These are phyloP conservation scores for Funneliformis caledonium DNA, from an alignment of 371 early-diverging fungal genomes.

Conservation along the genomic window DNA sequence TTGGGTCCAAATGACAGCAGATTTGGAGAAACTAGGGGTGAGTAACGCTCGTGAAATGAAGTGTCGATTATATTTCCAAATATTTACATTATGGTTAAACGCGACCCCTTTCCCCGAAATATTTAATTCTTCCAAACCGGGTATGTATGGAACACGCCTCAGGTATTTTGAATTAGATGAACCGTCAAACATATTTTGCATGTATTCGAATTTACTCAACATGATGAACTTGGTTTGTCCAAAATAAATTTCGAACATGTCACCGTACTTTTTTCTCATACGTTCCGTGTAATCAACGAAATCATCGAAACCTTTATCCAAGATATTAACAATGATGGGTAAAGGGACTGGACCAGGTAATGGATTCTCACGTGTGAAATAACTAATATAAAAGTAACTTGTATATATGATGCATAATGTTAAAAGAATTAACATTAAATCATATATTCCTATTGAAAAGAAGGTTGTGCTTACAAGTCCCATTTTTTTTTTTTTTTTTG, in stretches of 20 bases:
- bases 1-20: not conserved
- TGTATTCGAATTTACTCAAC: not conserved
- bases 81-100: not conserved
- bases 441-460: not conserved
- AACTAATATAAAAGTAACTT: not conserved
- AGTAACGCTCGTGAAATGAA: not conserved
- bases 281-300: not conserved
- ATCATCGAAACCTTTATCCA: not conserved
- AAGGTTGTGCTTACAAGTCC: no score
- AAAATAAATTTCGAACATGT: not conserved
- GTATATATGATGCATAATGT: not conserved
- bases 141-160: not conserved
- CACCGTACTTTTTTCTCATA: not conserved
- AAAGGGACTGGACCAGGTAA: not conserved
- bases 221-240: not conserved
- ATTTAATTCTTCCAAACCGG: not conserved
- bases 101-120: not conserved
- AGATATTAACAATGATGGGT: not conserved
- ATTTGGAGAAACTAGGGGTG: not conserved
- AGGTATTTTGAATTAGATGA: not conserved
- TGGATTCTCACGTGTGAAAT: not conserved
- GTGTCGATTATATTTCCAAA: slow-evolving; percentile 7
- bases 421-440: not conserved
- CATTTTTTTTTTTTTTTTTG: no score
- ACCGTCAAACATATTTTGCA: not conserved